Evolutionary conservation across 108 stramenopile genomes (phyloP).

Genomic region (Skeletonema marinoi): DNA sequence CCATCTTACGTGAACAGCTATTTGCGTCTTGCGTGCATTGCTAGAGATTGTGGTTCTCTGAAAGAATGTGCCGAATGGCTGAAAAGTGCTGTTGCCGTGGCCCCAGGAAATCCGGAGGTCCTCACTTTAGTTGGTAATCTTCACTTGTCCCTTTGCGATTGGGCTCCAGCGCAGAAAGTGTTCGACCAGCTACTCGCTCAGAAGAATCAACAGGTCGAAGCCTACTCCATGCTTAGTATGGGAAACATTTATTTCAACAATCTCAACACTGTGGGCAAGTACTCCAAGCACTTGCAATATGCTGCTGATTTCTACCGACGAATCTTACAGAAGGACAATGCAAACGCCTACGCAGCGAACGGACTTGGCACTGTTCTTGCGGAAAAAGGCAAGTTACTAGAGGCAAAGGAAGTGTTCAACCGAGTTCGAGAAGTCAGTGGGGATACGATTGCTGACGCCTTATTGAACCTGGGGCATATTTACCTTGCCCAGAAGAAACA

Average conservation of each 20-base stretch:
- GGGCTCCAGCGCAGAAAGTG: slow-evolving; percentile 80
- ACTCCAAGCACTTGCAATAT: slow-evolving; percentile 79
- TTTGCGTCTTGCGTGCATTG: slow-evolving; percentile 85
- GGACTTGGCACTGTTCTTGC: slow-evolving; percentile 87
- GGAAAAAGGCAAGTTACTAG: slow-evolving; percentile 85
- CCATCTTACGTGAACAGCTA: slow-evolving; percentile 88
- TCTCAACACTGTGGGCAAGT: slow-evolving; percentile 65
- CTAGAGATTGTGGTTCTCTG: slow-evolving; percentile 84
- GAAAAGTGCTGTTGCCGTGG: slow-evolving; percentile 77
- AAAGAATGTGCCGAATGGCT: slow-evolving; percentile 88
- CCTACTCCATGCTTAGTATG: slow-evolving; percentile 83
- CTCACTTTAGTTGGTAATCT: slow-evolving; percentile 89
- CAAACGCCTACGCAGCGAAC: slow-evolving; percentile 91
- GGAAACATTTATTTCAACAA: slow-evolving; percentile 91
- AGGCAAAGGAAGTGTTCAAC: slow-evolving; percentile 88
- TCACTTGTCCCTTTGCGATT: slow-evolving; percentile 86
- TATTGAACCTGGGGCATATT: slow-evolving; percentile 87
- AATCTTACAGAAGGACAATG: slow-evolving; percentile 78
- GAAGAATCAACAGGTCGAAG: slow-evolving; percentile 81
- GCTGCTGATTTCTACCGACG: slow-evolving; percentile 79
- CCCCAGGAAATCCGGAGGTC: slow-evolving; percentile 87
- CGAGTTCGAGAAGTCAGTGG: slow-evolving; percentile 85
- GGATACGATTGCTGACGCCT: slow-evolving; percentile 79
- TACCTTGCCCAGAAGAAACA: slow-evolving; percentile 87
- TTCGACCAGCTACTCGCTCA: slow-evolving; percentile 81